A percentile compares a stretch with the other conserved stretches of the same genome.
Conservation (phyloP, 768 basidiomycete species). For the Ramaria sp. region DNA sequence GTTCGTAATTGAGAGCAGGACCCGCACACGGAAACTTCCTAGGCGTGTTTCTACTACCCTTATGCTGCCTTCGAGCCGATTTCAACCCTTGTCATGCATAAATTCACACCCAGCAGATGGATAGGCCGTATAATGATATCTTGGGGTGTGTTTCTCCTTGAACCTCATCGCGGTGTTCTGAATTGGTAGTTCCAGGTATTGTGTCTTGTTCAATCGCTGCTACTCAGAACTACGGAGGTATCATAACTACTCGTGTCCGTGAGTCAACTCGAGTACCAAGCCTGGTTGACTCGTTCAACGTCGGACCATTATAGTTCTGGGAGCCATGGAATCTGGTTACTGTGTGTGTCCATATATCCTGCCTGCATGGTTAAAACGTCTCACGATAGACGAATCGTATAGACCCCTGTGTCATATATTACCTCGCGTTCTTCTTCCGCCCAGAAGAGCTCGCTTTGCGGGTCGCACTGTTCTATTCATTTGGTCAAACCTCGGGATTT, state of each 20-base stretch:
- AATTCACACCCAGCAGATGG: background rate
- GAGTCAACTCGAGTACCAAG: background rate
- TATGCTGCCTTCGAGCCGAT: constrained; percentile 6
- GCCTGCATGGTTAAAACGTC: background rate
- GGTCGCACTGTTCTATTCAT: constrained; percentile 15
- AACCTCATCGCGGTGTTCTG: background rate
- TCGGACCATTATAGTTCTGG: background rate
- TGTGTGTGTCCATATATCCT: background rate
- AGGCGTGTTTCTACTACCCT: constrained; percentile 16
- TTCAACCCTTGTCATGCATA: constrained; percentile 3
- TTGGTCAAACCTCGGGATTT: constrained; percentile 15
- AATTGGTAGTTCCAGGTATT: background rate
- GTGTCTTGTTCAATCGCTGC: constrained; percentile 14
- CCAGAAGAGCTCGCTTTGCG: constrained; percentile 15
- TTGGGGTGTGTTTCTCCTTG: constrained; percentile 9
- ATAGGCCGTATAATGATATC: constrained; percentile 13
- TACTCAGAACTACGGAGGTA: constrained; percentile 12
- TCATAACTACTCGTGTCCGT: constrained; percentile 14
- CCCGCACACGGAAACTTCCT: background rate
- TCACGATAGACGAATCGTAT: background rate
- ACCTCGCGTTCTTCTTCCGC: constrained; percentile 16
- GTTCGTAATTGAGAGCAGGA: too few species aligned
- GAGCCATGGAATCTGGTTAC: background rate
- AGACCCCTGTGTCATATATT: constrained; percentile 16
- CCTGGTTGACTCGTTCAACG: background rate